Evolutionary conservation across 148 eudicot species (phyloP).

Genomic region (Vaccinium corymbosum): DNA sequence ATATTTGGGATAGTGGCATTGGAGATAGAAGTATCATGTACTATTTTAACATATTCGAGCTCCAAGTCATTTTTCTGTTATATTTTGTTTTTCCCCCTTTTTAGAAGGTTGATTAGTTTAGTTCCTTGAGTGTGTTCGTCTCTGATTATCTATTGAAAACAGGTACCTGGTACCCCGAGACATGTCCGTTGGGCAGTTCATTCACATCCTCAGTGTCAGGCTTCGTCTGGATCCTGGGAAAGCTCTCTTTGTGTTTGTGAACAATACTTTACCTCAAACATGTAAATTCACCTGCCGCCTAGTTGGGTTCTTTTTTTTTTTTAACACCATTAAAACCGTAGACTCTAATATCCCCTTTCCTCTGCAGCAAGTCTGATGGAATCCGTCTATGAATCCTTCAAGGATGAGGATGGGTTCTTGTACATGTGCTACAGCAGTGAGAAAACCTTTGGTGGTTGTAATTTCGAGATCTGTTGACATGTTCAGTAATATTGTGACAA

Average conservation of each 20-base stretch:
- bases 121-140: background rate
- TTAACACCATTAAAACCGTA: background rate
- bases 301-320: background rate
- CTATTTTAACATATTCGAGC: background rate
- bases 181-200: conserved; percentile 86
- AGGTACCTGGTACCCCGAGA: conserved; percentile 86
- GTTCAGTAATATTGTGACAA: background rate
- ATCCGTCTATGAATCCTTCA: conserved; percentile 66
- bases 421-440: conserved; percentile 96
- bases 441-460: conserved; percentile 68
- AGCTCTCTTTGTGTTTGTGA: conserved; percentile 82
- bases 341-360: background rate
- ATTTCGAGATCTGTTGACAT: background rate
- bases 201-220: conserved; percentile 69
- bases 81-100: background rate
- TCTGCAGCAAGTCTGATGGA: conserved; percentile 69
- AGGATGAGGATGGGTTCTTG: conserved; percentile 92
- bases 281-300: conserved; percentile 31
- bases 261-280: conserved; percentile 79
- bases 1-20: background rate
- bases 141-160: conserved; percentile 17
- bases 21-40: background rate
- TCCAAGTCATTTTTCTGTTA: background rate
- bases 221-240: conserved; percentile 84
- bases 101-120: background rate